phyloP scores from a whole-genome alignment of 768 basidiomycete genomes.

The Lactarius pseudohatsudake region DNA sequence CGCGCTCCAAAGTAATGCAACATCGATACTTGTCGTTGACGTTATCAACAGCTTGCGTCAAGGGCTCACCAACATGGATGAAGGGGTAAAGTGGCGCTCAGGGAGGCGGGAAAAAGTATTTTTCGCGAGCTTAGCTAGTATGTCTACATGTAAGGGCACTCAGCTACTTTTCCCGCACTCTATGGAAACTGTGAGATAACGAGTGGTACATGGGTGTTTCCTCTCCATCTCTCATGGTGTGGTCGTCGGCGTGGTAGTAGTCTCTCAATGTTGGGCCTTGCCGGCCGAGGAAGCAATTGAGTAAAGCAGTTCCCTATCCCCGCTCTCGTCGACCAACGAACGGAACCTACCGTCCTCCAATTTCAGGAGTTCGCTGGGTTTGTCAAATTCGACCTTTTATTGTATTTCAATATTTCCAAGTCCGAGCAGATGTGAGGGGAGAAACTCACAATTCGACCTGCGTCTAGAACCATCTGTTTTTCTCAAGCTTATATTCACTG shows the following conservation, averaged over 20 bases:
- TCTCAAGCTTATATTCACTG: too few relatives aligned
- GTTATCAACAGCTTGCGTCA: not conserved
- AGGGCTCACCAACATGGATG: not conserved
- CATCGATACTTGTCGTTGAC: not conserved
- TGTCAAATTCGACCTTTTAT: conserved; percentile 48
- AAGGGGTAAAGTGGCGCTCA: not conserved
- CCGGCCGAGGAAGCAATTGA: conserved; percentile 28
- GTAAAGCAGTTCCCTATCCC: conserved; percentile 39
- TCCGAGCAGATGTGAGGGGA: not conserved
- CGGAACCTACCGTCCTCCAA: conserved; percentile 39
- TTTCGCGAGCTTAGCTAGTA: not conserved
- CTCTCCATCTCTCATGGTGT: too few relatives aligned
- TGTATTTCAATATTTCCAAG: not conserved
- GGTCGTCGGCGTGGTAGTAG: too few relatives aligned
- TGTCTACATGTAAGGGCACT: not conserved
- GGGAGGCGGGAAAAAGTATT: not conserved
- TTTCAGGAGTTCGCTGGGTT: conserved; percentile 43
- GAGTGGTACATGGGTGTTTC: too few relatives aligned
- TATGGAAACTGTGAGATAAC: not conserved
- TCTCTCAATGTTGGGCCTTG: too few relatives aligned
- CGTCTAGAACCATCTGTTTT: conserved; percentile 44
- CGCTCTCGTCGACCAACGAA: conserved; percentile 42
- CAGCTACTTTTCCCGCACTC: not conserved
- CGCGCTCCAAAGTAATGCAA: too few relatives aligned
- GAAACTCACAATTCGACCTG: conserved; percentile 40